phyloP scores from a whole-genome alignment of 2,329 filamentous ascomycete genomes.

The Colletotrichum karsti region DNA sequence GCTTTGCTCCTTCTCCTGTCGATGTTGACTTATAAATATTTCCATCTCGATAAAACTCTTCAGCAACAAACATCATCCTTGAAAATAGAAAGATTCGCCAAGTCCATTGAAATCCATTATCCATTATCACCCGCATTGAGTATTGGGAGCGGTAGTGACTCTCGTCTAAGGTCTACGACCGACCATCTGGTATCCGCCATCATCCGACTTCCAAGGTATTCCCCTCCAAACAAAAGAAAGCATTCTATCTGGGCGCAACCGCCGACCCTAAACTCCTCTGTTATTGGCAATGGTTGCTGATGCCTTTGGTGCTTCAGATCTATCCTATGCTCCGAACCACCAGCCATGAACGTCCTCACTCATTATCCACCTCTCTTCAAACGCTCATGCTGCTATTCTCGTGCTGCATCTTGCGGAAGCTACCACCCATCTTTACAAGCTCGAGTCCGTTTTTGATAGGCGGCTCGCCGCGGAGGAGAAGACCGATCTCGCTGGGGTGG shows the following conservation, averaged over 20 bases:
- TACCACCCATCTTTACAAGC: conserved; percentile 1
- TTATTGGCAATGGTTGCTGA: background rate
- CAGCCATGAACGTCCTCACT: background rate
- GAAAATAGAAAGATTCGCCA: too few species aligned
- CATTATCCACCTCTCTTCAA: background rate
- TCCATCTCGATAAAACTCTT: too few species aligned
- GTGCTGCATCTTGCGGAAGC: background rate
- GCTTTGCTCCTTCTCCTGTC: background rate
- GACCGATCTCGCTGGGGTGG: conserved; percentile 26
- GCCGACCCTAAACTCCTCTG: background rate
- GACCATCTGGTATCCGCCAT: too few species aligned
- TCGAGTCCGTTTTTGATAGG: conserved; percentile 23
- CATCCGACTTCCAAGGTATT: background rate
- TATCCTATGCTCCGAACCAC: background rate
- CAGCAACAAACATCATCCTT: too few species aligned
- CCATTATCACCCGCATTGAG: too few species aligned
- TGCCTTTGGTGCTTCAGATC: background rate
- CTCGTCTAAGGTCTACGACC: too few species aligned
- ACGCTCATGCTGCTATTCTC: conserved; percentile 13
- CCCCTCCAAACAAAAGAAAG: background rate
- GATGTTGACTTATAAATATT: too few species aligned
- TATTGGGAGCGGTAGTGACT: too few species aligned
- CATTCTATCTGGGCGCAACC: too few species aligned
- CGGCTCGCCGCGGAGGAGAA: conserved; percentile 18
- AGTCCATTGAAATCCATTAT: too few species aligned